Evolutionary conservation across 768 basidiomycete species (phyloP), one percentile per base, ranked within the genome.

Genomic region (Auriscalpium vulgare): DNA sequence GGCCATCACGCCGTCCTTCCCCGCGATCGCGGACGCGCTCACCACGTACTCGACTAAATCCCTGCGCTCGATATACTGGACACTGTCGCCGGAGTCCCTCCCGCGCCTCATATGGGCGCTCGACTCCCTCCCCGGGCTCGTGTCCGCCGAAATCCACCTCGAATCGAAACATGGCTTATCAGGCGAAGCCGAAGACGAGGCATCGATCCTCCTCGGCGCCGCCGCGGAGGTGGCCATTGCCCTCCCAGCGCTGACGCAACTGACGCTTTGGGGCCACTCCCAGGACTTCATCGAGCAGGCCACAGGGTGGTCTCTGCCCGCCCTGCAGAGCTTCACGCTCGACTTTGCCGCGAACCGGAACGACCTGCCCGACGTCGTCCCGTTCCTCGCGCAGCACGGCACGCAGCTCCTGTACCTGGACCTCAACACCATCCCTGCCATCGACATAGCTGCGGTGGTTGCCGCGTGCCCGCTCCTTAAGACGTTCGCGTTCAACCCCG

Each of bases 101-200:
- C 72, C 83, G 11, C 86, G 85, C 63, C 76, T 87, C 5, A 88
- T 89, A 46, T 86, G 84, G 84, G 82, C 85, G 6, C 72, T 91
- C 2, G 79, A 82, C 53, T 76, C 80, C 1, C 76, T 91, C 5
- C 81, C 81, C 1, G 68, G 69, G 51, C 71, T 91, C 43, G 70
- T 80, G 8, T 77, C 80, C 2, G 75, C 78, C 3, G 80, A 81
- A 60, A 74, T 91, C 56, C 75, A 81, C 34, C 78, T 87, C 56
- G 66, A 65, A 6, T 3, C 48, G 6, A 35, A 38, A 4, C 7
- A 29, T 7, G 35, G 34, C n/a, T n/a, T 16, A 2, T 36, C 51
- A 16, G 47, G 53, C 19, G 11, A 19, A 1, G 36, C 16, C 14
- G 43, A 56, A 0, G 74, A 74, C 14, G 81, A 82, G 34, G 68